Percentiles rank a stretch among this genome's conserved stretches.
phyloP scores from a whole-genome alignment of 1,139 yeast species.

The Pichia norvegensis region DNA sequence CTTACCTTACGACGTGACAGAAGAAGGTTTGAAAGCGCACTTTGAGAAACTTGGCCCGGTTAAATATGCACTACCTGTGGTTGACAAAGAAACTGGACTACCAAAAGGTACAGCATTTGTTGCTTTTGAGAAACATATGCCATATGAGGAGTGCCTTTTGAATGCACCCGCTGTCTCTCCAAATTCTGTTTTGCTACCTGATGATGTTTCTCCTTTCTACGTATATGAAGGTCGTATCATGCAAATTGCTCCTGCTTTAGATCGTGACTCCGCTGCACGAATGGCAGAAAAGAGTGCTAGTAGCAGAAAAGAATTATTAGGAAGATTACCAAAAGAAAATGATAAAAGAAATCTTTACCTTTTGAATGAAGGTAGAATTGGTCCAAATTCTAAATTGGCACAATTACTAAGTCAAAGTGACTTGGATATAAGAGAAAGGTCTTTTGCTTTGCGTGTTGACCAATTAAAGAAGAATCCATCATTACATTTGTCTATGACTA shows the following conservation, averaged over 20 bases:
- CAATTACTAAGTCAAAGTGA: slow-evolving; percentile 61
- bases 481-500: slow-evolving; percentile 81
- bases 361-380: slow-evolving; percentile 89
- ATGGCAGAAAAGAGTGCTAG: slow-evolving; percentile 68
- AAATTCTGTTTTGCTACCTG: slow-evolving; percentile 78
- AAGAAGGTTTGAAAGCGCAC: slow-evolving; percentile 68
- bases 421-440: slow-evolving; percentile 80
- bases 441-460: slow-evolving; percentile 77
- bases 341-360: slow-evolving; percentile 82
- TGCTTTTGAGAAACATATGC: slow-evolving; percentile 59
- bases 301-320: slow-evolving; percentile 67
- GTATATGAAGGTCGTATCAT: slow-evolving; percentile 90
- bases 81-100: slow-evolving; percentile 75
- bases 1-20: slow-evolving; percentile 90
- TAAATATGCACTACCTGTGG: slow-evolving; percentile 87
- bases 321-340: slow-evolving; percentile 70
- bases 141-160: slow-evolving; percentile 60
- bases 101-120: slow-evolving; percentile 96
- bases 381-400: slow-evolving; percentile 74
- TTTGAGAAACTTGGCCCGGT: slow-evolving; percentile 80
- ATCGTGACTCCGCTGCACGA: slow-evolving; percentile 73
- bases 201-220: slow-evolving; percentile 81
- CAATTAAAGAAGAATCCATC: slow-evolving; percentile 88
- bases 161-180: slow-evolving; percentile 75
- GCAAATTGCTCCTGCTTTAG: slow-evolving; percentile 77